Evolutionary conservation across 805 yeast genomes (phyloP).

Genomic region (Hanseniaspora occidentalis): DNA sequence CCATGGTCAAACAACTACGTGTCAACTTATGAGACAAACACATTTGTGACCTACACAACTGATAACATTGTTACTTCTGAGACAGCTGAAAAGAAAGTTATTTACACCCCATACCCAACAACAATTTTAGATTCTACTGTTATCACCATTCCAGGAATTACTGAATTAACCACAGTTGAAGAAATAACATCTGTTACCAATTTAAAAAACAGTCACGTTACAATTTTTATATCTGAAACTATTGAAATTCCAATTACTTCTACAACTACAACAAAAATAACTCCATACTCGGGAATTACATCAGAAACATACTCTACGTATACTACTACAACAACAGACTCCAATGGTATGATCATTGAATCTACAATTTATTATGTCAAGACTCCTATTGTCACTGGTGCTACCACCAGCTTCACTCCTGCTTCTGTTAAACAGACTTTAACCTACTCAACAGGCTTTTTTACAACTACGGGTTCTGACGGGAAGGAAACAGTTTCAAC

Average conservation of each 20-base stretch:
- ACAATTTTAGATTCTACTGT: background rate
- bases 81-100: background rate
- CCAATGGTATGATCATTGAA: background rate
- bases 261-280: constrained; percentile 9
- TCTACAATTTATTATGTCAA: background rate
- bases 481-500: constrained; percentile 7
- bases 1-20: background rate
- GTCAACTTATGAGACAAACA: background rate
- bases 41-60: background rate
- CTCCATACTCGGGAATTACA: constrained; percentile 8
- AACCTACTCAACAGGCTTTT: constrained; percentile 6
- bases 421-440: constrained; percentile 1
- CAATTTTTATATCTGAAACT: background rate
- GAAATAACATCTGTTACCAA: background rate
- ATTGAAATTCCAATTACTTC: constrained; percentile 6
- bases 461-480: constrained; percentile 8
- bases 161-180: background rate
- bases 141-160: background rate
- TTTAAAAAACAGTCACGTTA: background rate
- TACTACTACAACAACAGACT: background rate
- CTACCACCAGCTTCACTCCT: background rate
- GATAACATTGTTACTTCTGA: background rate
- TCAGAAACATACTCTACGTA: background rate
- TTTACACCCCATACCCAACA: background rate
- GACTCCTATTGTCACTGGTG: background rate